These are phyloP conservation scores for Spathaspora sp. DNA, from an alignment of 1,139 yeast species.

Conservation along the genomic window DNA sequence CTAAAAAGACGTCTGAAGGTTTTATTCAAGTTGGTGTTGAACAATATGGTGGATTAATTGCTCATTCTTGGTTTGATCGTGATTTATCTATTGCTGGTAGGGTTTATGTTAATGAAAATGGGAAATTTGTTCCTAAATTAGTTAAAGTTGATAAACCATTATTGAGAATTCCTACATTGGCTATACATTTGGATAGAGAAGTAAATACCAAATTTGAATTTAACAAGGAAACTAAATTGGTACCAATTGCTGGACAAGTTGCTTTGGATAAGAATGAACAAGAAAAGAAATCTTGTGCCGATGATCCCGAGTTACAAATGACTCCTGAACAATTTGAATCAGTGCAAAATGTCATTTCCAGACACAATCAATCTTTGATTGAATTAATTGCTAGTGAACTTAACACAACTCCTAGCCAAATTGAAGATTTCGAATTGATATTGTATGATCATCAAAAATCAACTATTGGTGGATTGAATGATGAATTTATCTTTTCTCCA, in stretches of 20 bases:
- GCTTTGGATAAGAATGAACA: conserved; percentile 32
- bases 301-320: conserved; percentile 43
- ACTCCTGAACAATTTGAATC: conserved; percentile 62
- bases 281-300: conserved; percentile 35
- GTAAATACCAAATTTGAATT: conserved; percentile 80
- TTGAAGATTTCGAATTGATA: conserved; percentile 90
- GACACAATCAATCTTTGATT: conserved; percentile 75
- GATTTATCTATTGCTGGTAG: conserved; percentile 92
- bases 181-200: conserved; percentile 85
- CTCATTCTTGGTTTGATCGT: conserved; percentile 92
- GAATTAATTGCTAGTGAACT: conserved; percentile 68
- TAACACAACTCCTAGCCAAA: conserved; percentile 45
- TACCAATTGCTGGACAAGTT: conserved; percentile 82
- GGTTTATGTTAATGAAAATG: conserved; percentile 60
- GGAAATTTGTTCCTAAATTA: conserved; percentile 60
- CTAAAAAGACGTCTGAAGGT: conserved; percentile 70
- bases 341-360: conserved; percentile 60
- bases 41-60: conserved; percentile 92
- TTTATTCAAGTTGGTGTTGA: conserved; percentile 92
- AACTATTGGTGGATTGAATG: conserved; percentile 80
- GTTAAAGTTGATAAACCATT: conserved; percentile 82
- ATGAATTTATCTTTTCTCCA: conserved; percentile 92
- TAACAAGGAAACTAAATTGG: conserved; percentile 82
- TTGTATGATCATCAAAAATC: conserved; percentile 84
- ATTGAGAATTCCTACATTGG: conserved; percentile 89